Conservation (phyloP, 768 basidiomycete genomes). For the Auricularia sp. region DNA sequence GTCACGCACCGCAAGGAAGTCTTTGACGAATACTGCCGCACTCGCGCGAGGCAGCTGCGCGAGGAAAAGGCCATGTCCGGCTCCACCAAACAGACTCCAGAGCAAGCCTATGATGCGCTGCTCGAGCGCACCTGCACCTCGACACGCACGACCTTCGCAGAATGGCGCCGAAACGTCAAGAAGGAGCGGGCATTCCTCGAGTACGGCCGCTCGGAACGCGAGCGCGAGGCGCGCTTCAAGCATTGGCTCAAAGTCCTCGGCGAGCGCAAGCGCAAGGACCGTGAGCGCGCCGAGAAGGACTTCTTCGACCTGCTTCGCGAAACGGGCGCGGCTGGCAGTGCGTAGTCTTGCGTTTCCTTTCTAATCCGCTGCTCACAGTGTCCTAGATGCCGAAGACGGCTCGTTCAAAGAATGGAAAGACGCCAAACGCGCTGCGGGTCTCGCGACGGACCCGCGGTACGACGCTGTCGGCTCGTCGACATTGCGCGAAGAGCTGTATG, state of each 20-base stretch:
- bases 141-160: conserved; percentile 82
- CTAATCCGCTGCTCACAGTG: background rate
- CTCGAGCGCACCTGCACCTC: conserved; percentile 75
- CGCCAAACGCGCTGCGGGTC: conserved; percentile 47
- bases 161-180: conserved; percentile 84
- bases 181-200: conserved; percentile 87
- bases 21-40: conserved; percentile 95
- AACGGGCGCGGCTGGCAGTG: conserved; percentile 70
- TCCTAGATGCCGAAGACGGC: background rate
- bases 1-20: conserved; percentile 79
- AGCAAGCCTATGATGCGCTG: conserved; percentile 71
- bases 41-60: conserved; percentile 76
- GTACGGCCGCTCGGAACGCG: conserved; percentile 89
- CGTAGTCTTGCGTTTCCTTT: conserved; percentile 3
- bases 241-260: conserved; percentile 77
- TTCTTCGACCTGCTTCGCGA: conserved; percentile 77
- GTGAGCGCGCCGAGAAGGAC: conserved; percentile 74
- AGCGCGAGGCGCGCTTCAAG: conserved; percentile 84
- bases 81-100: conserved; percentile 23
- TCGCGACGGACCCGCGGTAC: conserved; percentile 77
- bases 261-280: conserved; percentile 65
- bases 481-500: conserved; percentile 81
- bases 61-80: conserved; percentile 45
- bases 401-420: conserved; percentile 4
- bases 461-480: conserved; percentile 91